Conservation (phyloP, 495 filamentous ascomycete species). For the Aspergillus asperescens region DNA sequence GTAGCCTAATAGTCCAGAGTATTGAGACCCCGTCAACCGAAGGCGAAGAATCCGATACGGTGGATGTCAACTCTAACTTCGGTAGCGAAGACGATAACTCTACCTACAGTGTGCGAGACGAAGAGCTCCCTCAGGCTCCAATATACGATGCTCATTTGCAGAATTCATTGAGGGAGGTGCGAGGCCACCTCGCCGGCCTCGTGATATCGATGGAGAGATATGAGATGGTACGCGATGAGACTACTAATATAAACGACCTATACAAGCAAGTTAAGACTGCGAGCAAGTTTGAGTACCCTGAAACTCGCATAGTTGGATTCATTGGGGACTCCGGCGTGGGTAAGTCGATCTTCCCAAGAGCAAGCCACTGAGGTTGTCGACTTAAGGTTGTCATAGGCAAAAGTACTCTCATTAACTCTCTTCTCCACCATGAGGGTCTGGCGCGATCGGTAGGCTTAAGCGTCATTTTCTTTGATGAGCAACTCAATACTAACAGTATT, state of each 20-base stretch:
- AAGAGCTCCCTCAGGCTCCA: slow-evolving; percentile 3
- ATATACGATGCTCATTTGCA: slow-evolving; percentile 9
- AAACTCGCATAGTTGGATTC: slow-evolving; percentile 10
- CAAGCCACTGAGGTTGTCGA: not conserved
- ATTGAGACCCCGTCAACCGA: not conserved
- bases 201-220: not conserved
- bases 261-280: not conserved
- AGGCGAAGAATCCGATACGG: not conserved
- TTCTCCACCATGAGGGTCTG: slow-evolving; percentile 23
- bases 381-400: slow-evolving; percentile 17
- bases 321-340: slow-evolving; percentile 10
- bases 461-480: not conserved
- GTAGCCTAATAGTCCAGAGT: not conserved
- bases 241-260: not conserved
- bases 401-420: slow-evolving; percentile 31
- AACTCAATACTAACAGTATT: not conserved
- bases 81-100: not conserved
- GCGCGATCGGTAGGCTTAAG: slow-evolving; percentile 24
- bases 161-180: slow-evolving; percentile 1
- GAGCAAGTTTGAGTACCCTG: slow-evolving; percentile 5
- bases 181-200: not conserved
- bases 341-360: too few species aligned
- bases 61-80: not conserved
- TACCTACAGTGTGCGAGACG: slow-evolving; percentile 3
- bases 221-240: not conserved